phyloP scores from a whole-genome alignment of 495 filamentous ascomycete genomes.

The Penicillium arizonense region DNA sequence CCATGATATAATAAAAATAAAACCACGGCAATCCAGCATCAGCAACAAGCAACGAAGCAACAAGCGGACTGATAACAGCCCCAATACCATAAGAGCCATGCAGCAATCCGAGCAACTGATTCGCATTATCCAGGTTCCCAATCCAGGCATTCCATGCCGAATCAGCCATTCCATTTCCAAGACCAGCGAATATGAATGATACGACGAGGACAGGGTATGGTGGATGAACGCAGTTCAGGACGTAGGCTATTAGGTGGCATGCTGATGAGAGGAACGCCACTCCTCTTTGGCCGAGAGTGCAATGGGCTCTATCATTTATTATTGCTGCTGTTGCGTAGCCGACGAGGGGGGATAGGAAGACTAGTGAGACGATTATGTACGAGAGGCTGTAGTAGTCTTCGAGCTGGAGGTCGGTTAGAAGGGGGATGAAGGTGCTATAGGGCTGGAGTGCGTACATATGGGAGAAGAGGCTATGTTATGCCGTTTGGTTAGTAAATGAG shows the following conservation, averaged over 20 bases:
- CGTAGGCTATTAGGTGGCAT: conserved; percentile 60
- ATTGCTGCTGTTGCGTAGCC: conserved; percentile 54
- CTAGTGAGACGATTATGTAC: conserved; percentile 54
- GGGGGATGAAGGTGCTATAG: too few species aligned
- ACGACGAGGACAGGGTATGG: conserved; percentile 56
- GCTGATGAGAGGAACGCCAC: conserved; percentile 62
- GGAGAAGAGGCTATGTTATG: conserved; percentile 54
- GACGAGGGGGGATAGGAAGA: conserved; percentile 57
- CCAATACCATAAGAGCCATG: conserved; percentile 58
- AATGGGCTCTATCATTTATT: conserved; percentile 52
- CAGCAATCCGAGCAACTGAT: conserved; percentile 53
- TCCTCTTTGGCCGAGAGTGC: conserved; percentile 66
- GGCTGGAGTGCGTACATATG: conserved; percentile 27
- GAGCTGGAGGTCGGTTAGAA: conserved; percentile 33
- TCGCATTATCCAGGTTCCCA: conserved; percentile 56
- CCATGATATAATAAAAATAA: conserved; percentile 59
- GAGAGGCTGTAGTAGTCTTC: conserved; percentile 53
- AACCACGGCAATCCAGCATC: conserved; percentile 49
- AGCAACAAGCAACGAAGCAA: conserved; percentile 53
- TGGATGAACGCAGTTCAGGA: conserved; percentile 54
- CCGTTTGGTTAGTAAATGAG: background rate
- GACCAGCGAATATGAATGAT: conserved; percentile 53
- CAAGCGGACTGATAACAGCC: conserved; percentile 49
- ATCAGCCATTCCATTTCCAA: conserved; percentile 57
- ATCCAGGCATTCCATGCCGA: conserved; percentile 62